phyloP scores from a whole-genome alignment of 2,329 filamentous ascomycete genomes.

The Apiospora sp. region DNA sequence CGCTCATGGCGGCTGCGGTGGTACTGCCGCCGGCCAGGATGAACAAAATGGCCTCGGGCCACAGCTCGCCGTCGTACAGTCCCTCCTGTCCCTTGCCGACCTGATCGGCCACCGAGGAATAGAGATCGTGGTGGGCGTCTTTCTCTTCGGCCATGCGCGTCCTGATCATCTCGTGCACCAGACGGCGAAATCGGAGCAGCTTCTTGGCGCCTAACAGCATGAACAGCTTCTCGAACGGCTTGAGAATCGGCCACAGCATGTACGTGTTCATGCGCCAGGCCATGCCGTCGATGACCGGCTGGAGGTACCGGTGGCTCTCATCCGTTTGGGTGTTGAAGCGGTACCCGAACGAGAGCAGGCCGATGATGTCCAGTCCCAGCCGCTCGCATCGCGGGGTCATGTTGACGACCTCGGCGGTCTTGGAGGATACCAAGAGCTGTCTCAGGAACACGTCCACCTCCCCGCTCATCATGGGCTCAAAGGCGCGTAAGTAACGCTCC shows the following conservation, averaged over 20 bases:
- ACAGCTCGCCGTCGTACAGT: neutral
- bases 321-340: neutral
- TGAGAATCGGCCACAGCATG: constrained; percentile 31
- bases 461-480: constrained; percentile 34
- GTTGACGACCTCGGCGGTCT: neutral
- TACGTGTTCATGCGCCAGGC: constrained; percentile 29
- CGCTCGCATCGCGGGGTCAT: neutral
- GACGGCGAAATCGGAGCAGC: constrained; percentile 22
- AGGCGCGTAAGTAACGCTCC: constrained; percentile 30
- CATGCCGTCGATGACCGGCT: constrained; percentile 23
- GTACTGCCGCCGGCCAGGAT: neutral
- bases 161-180: constrained; percentile 29
- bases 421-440: neutral
- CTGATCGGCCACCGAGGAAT: constrained; percentile 27
- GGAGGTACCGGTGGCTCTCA: constrained; percentile 24
- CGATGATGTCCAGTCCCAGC: neutral
- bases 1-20: neutral
- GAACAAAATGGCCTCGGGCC: neutral
- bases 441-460: constrained; percentile 10
- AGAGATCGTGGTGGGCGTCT: constrained; percentile 30
- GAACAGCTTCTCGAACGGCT: constrained; percentile 24
- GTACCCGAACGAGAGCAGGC: neutral
- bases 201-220: neutral
- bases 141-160: constrained; percentile 25
- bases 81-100: neutral